These are phyloP conservation scores for Luzula sylvatica DNA, from an alignment of 176 grass and related monocot genomes.

Conservation along the genomic window DNA sequence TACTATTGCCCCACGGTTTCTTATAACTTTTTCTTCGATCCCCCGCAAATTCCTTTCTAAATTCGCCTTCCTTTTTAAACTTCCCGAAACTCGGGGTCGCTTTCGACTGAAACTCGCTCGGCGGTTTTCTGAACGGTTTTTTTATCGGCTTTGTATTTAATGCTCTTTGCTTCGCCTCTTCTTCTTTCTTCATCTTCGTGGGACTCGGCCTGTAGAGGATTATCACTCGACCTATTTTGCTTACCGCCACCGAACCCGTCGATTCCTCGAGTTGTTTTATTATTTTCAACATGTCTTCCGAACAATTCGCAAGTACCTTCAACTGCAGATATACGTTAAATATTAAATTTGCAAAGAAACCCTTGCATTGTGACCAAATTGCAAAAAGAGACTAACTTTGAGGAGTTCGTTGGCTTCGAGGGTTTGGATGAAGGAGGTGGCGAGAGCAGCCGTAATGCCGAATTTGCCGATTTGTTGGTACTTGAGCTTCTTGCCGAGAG, in stretches of 20 bases:
- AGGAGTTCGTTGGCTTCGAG: constrained; percentile 94
- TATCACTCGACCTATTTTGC: constrained; percentile 66
- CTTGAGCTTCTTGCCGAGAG: constrained; percentile 85
- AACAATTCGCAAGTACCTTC: constrained; percentile 79
- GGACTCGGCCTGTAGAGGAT: constrained; percentile 89
- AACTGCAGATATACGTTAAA: constrained; percentile 27
- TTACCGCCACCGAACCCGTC: constrained; percentile 62
- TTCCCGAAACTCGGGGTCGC: too few species aligned
- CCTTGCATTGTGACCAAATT: neutral
- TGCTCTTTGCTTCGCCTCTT: constrained; percentile 26
- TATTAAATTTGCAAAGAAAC: neutral
- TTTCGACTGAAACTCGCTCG: too few species aligned
- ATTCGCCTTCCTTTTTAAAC: too few species aligned
- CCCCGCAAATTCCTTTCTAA: neutral
- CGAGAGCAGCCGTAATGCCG: constrained; percentile 58
- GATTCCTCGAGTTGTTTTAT: constrained; percentile 77
- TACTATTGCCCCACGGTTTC: neutral
- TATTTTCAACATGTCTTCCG: constrained; percentile 51
- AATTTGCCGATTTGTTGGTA: constrained; percentile 85
- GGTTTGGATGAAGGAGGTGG: constrained; percentile 54
- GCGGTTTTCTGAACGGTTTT: too few species aligned
- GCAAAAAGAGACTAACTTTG: constrained; percentile 32
- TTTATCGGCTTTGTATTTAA: neutral
- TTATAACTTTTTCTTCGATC: constrained; percentile 1
- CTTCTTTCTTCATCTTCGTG: constrained; percentile 76